A percentile compares a stretch with the other conserved stretches of the same genome.
These are phyloP conservation scores for Graphiopsis chlorocephala DNA, from an alignment of 2,329 filamentous ascomycete genomes.

Conservation along the genomic window DNA sequence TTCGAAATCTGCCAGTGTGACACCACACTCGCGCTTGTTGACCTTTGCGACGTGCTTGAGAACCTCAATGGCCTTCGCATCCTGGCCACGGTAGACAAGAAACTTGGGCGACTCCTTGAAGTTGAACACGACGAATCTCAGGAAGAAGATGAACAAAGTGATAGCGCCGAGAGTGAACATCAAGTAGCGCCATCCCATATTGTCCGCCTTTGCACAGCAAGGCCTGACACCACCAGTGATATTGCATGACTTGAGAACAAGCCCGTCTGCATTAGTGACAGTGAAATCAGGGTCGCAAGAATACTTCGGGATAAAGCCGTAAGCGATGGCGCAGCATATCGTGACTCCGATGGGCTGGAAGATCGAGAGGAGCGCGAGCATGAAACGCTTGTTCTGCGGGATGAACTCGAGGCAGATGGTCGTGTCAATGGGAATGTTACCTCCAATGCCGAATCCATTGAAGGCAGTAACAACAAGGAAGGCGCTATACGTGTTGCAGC, in stretches of 20 bases:
- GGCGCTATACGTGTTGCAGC: slow-evolving; percentile 49
- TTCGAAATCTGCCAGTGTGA: slow-evolving; percentile 39
- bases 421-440: slow-evolving; percentile 56
- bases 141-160: slow-evolving; percentile 46
- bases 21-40: slow-evolving; percentile 37
- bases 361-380: slow-evolving; percentile 53
- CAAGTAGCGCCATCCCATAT: slow-evolving; percentile 48
- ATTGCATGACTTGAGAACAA: slow-evolving; percentile 47
- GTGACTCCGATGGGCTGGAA: slow-evolving; percentile 58
- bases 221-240: slow-evolving; percentile 27
- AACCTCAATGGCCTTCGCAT: slow-evolving; percentile 50
- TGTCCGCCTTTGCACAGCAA: slow-evolving; percentile 39
- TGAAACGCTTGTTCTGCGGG: slow-evolving; percentile 50
- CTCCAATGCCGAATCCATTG: slow-evolving; percentile 50
- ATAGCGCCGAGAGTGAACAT: slow-evolving; percentile 42
- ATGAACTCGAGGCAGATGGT: slow-evolving; percentile 58
- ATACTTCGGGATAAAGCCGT: slow-evolving; percentile 52
- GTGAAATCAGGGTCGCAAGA: slow-evolving; percentile 52
- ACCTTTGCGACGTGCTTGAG: slow-evolving; percentile 44
- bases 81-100: slow-evolving; percentile 52
- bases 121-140: slow-evolving; percentile 54
- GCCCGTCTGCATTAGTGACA: slow-evolving; percentile 20
- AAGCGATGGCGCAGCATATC: slow-evolving; percentile 51
- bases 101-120: slow-evolving; percentile 62
- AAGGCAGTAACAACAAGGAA: slow-evolving; percentile 56